A percentile compares a stretch with the other conserved stretches of the same genome.
These are phyloP conservation scores for Simplicillium aogashimaense DNA, from an alignment of 2,329 filamentous ascomycete species.

Conservation along the genomic window DNA sequence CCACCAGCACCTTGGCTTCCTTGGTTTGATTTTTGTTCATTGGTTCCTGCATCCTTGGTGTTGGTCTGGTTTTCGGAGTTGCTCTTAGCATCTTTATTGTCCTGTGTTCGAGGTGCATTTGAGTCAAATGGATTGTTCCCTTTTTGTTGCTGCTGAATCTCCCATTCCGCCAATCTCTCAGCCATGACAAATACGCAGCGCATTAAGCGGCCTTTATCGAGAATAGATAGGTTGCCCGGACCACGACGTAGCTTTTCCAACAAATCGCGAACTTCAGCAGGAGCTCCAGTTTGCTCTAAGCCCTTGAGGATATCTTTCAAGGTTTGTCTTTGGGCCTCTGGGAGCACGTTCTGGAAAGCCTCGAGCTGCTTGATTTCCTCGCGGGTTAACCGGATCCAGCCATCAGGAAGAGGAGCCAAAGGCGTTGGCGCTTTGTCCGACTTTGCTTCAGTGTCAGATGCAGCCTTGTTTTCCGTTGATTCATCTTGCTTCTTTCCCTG, in stretches of 20 bases:
- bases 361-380: slow-evolving; percentile 43
- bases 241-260: slow-evolving; percentile 41
- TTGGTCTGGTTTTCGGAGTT: not conserved
- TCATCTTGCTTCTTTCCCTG: slow-evolving; percentile 2
- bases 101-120: slow-evolving; percentile 15
- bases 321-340: slow-evolving; percentile 48
- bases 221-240: slow-evolving; percentile 40
- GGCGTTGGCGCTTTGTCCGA: slow-evolving; percentile 8
- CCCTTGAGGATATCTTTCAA: slow-evolving; percentile 51
- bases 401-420: slow-evolving; percentile 27
- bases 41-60: slow-evolving; percentile 6
- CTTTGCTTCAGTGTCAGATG: slow-evolving; percentile 12
- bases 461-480: slow-evolving; percentile 8
- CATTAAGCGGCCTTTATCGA: slow-evolving; percentile 26
- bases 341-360: slow-evolving; percentile 51
- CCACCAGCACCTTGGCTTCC: slow-evolving; percentile 13
- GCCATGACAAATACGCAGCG: slow-evolving; percentile 25
- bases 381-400: slow-evolving; percentile 36
- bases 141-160: slow-evolving; percentile 9
- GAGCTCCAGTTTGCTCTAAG: slow-evolving; percentile 60
- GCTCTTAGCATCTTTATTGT: slow-evolving; percentile 10
- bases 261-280: slow-evolving; percentile 53
- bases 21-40: slow-evolving; percentile 6
- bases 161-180: slow-evolving; percentile 22
- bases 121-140: slow-evolving; percentile 13